These are phyloP conservation scores for Fraxinus cuspidata DNA, from an alignment of 257 asterid species.

Conservation along the genomic window DNA sequence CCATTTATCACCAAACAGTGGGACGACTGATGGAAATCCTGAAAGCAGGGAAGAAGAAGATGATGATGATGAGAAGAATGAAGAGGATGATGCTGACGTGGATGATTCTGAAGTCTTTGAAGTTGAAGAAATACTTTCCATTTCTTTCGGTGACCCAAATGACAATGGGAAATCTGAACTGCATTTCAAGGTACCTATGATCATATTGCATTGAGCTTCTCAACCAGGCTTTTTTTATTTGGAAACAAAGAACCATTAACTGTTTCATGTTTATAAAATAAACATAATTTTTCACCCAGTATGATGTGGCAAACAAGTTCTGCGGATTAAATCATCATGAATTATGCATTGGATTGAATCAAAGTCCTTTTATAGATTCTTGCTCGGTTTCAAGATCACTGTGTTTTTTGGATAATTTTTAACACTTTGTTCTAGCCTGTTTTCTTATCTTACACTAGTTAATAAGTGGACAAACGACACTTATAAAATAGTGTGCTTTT, in stretches of 20 bases:
- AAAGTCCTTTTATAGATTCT: neutral
- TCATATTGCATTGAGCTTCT: neutral
- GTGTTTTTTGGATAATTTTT: neutral
- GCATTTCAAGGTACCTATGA: slow-evolving; percentile 59
- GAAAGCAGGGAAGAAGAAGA: slow-evolving; percentile 11
- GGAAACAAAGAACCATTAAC: neutral
- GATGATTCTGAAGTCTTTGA: slow-evolving; percentile 52
- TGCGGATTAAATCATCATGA: neutral
- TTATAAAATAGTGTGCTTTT: neutral
- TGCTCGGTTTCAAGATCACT: neutral
- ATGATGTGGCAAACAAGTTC: neutral
- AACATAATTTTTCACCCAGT: neutral
- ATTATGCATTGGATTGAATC: neutral
- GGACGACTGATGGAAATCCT: neutral
- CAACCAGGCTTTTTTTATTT: neutral
- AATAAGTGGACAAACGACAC: neutral
- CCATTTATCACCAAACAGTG: slow-evolving; percentile 32
- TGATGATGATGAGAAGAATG: slow-evolving; percentile 17
- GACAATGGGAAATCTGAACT: slow-evolving; percentile 27
- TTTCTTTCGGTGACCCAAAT: slow-evolving; percentile 66
- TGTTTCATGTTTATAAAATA: neutral
- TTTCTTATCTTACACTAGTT: neutral
- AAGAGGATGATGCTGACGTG: neutral
- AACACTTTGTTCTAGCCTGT: neutral
- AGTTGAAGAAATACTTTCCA: slow-evolving; percentile 49